Conservation (phyloP, 208 protist genomes). For the Leishmania tarentolae region DNA sequence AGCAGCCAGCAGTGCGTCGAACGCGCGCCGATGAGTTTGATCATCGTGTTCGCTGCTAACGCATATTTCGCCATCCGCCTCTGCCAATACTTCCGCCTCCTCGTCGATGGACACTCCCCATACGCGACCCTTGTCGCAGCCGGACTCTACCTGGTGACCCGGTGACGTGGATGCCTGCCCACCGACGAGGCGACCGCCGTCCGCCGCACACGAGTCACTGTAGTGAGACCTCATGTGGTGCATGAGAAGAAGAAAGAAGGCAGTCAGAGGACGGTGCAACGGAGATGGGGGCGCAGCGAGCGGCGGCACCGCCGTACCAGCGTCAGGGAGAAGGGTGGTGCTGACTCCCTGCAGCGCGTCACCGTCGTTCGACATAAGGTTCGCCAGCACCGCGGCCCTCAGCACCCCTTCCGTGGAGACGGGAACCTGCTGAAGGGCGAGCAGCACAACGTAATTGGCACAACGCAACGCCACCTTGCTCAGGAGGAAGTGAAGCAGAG, state of each 20-base stretch:
- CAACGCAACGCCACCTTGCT: conserved; percentile 23
- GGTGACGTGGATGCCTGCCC: neutral
- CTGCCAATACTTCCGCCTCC: neutral
- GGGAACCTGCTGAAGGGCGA: conserved; percentile 29
- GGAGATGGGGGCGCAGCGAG: neutral
- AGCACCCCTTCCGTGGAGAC: conserved; percentile 35
- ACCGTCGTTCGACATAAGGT: conserved; percentile 1
- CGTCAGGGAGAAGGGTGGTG: neutral
- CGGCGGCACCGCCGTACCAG: neutral
- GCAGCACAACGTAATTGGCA: conserved; percentile 30
- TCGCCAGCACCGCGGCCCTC: conserved; percentile 18
- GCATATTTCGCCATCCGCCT: neutral
- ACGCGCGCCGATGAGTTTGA: conserved; percentile 22
- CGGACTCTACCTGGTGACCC: neutral
- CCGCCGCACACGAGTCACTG: conserved; percentile 14
- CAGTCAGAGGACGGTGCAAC: conserved; percentile 18
- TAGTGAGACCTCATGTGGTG: conserved; percentile 10
- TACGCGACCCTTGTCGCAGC: neutral
- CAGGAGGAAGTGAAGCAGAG: conserved; percentile 30
- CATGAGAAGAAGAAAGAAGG: conserved; percentile 25
- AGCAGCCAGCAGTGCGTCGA: conserved; percentile 23
- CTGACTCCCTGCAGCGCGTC: neutral
- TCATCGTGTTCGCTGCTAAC: neutral
- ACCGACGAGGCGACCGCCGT: neutral
- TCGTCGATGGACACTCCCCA: conserved; percentile 1